A percentile compares a stretch with the other conserved stretches of the same genome.
Conservation (phyloP, 305 asterid species). For the Fraxinus baroniana region DNA sequence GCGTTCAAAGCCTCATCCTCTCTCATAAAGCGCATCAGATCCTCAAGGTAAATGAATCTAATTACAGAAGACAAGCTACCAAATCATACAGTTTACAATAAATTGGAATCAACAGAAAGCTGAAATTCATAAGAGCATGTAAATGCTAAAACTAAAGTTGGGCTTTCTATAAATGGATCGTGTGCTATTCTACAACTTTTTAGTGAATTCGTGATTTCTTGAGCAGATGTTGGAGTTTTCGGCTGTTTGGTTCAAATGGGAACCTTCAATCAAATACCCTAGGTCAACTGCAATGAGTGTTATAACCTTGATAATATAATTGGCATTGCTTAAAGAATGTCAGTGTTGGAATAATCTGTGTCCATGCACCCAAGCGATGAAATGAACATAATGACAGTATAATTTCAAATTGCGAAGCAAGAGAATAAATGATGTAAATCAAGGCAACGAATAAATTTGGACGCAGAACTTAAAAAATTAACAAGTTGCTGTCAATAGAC, state of each 20-base stretch:
- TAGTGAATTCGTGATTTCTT: no score
- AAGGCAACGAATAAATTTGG: no score
- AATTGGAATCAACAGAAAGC: background rate
- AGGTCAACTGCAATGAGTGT: background rate
- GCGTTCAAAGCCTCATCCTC: no score
- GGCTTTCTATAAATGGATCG: no score
- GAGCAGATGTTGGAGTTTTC: background rate
- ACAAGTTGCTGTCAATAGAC: background rate
- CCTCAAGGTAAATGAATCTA: constrained; percentile 28
- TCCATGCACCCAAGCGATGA: no score
- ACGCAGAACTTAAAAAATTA: no score
- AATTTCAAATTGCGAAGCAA: no score
- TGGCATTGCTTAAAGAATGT: background rate
- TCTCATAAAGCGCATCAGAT: constrained; percentile 17
- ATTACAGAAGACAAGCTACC: background rate
- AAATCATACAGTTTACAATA: background rate
- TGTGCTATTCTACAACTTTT: constrained; percentile 8
- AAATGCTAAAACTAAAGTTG: constrained; percentile 4
- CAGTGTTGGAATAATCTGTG: no score
- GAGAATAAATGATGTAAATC: no score
- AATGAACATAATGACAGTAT: no score
- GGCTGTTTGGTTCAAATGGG: background rate
- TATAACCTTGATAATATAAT: background rate
- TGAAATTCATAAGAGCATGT: constrained; percentile 34
- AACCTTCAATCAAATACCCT: background rate